Conservation (phyloP, 1,139 yeast genomes). For the Wickerhamomyces sp. region DNA sequence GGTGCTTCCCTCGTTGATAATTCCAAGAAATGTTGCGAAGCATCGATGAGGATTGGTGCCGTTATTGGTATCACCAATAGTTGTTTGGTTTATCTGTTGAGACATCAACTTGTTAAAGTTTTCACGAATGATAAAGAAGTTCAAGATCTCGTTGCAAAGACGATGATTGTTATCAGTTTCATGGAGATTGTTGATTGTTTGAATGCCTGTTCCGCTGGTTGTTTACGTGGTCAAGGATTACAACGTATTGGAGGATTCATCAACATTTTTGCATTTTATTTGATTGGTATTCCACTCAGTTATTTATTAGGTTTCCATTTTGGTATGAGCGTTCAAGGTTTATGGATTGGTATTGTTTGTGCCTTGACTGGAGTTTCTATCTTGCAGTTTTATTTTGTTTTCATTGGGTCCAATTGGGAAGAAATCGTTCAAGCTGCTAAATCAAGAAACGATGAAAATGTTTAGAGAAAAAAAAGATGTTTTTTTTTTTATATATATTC, state of each 20-base stretch:
- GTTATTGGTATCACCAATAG: slow-evolving; percentile 45
- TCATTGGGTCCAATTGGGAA: slow-evolving; percentile 30
- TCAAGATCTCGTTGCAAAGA: slow-evolving; percentile 36
- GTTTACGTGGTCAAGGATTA: slow-evolving; percentile 80
- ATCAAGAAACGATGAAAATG: slow-evolving; percentile 47
- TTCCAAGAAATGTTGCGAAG: slow-evolving; percentile 16
- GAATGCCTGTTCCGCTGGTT: slow-evolving; percentile 78
- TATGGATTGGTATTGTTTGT: slow-evolving; percentile 80
- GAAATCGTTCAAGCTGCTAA: slow-evolving; percentile 30
- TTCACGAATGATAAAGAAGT: slow-evolving; percentile 74
- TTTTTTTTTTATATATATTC: too few relatives aligned
- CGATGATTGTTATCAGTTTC: slow-evolving; percentile 65
- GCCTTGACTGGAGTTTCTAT: slow-evolving; percentile 68
- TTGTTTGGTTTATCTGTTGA: slow-evolving; percentile 45
- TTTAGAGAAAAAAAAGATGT: slow-evolving; percentile 1
- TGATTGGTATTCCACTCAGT: slow-evolving; percentile 69
- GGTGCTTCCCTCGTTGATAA: slow-evolving; percentile 30
- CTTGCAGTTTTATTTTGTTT: slow-evolving; percentile 44
- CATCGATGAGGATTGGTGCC: slow-evolving; percentile 24
- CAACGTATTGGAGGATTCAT: slow-evolving; percentile 81
- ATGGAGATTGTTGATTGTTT: slow-evolving; percentile 78
- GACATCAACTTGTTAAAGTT: slow-evolving; percentile 52
- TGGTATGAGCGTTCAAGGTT: slow-evolving; percentile 58
- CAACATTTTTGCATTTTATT: slow-evolving; percentile 72
- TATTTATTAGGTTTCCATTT: slow-evolving; percentile 53